Percentiles rank a stretch among this genome's conserved stretches.
These are phyloP conservation scores for Bretziella fagacearum DNA, from an alignment of 2,329 filamentous ascomycete genomes.

Conservation along the genomic window DNA sequence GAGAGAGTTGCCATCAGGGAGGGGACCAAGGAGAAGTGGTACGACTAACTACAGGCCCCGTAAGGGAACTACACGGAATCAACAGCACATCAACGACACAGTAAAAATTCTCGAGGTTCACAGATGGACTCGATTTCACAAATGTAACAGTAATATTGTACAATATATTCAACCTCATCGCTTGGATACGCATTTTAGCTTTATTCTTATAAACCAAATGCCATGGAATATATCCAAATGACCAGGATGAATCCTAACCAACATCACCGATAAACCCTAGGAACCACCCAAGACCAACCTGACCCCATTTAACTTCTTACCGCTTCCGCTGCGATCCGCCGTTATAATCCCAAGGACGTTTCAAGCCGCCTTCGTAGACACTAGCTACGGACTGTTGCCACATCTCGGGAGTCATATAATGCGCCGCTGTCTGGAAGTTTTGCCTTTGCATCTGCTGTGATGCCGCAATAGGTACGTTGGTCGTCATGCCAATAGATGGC, in stretches of 20 bases:
- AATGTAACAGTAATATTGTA: neutral
- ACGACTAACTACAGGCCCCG: neutral
- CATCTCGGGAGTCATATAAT: conserved; percentile 53
- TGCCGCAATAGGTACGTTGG: conserved; percentile 18
- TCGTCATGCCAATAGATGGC: conserved; percentile 1
- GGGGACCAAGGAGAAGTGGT: neutral
- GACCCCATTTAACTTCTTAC: conserved; percentile 1
- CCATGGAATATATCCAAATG: neutral
- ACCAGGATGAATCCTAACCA: neutral
- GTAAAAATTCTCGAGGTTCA: neutral
- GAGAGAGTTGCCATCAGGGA: conserved; percentile 13
- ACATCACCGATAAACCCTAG: neutral
- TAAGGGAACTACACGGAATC: neutral
- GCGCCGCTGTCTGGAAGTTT: conserved; percentile 34
- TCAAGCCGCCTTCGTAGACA: conserved; percentile 48
- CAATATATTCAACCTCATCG: conserved; percentile 1
- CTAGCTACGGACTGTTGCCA: conserved; percentile 57
- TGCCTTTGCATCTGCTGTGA: conserved; percentile 23
- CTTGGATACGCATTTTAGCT: no score
- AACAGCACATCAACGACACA: neutral
- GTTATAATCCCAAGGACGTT: conserved; percentile 44
- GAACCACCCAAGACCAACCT: neutral
- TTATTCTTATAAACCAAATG: no score
- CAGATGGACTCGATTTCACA: neutral
- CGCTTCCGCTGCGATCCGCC: conserved; percentile 19